Conservation (phyloP, 306 rosid species). For the Heteromeles arbutifolia region DNA sequence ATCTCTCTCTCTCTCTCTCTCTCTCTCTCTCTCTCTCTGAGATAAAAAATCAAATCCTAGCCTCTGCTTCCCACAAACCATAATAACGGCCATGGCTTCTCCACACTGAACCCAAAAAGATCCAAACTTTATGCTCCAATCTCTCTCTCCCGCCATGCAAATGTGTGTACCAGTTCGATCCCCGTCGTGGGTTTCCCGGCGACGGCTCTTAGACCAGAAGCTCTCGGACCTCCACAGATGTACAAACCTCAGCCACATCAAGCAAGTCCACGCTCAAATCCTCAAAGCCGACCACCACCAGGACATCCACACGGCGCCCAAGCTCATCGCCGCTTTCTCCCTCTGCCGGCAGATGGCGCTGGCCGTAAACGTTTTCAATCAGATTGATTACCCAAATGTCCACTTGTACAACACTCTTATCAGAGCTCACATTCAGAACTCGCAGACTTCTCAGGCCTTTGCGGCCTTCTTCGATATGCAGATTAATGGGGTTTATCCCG, state of each 20-base stretch:
- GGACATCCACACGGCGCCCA: conserved; percentile 53
- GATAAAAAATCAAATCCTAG: background rate
- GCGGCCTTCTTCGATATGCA: conserved; percentile 49
- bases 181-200: conserved; percentile 72
- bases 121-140: background rate
- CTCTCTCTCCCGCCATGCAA: conserved; percentile 31
- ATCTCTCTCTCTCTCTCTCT: background rate
- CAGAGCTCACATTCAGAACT: conserved; percentile 53
- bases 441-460: conserved; percentile 45
- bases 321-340: conserved; percentile 67
- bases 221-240: conserved; percentile 59
- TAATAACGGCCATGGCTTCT: background rate
- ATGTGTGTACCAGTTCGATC: conserved; percentile 36
- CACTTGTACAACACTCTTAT: conserved; percentile 60
- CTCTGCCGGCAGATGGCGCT: conserved; percentile 45
- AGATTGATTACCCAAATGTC: conserved; percentile 49
- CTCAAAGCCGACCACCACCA: conserved; percentile 59
- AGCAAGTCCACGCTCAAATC: conserved; percentile 71
- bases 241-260: conserved; percentile 37
- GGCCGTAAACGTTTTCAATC: conserved; percentile 65
- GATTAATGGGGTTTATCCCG: conserved; percentile 30
- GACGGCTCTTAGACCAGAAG: conserved; percentile 65
- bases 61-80: background rate
- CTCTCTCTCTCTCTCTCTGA: background rate
- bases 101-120: background rate